phyloP scores from a whole-genome alignment of 2,329 filamentous ascomycete genomes.

The Emergomyces pasteurianus region DNA sequence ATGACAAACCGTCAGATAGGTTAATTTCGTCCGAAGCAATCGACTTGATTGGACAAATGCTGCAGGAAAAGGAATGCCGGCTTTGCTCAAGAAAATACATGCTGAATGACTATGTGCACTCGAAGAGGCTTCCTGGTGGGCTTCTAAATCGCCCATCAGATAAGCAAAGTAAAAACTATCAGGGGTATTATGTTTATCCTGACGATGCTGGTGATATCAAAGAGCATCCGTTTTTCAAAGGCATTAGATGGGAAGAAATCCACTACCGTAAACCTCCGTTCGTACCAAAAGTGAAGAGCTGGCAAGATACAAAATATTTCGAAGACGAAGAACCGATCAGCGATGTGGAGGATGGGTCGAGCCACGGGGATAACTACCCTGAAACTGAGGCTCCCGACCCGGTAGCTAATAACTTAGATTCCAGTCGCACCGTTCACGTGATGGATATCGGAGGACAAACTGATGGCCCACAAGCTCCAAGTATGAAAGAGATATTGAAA shows the following conservation, averaged over 20 bases:
- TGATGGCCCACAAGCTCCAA: background rate
- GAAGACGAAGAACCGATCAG: conserved; percentile 60
- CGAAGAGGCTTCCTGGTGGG: conserved; percentile 19
- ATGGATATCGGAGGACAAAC: background rate
- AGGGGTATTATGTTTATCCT: conserved; percentile 59
- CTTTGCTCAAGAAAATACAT: conserved; percentile 67
- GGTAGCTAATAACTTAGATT: background rate
- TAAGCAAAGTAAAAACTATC: conserved; percentile 27
- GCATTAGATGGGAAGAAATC: conserved; percentile 64
- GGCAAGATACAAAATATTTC: conserved; percentile 79
- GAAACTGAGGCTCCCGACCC: background rate
- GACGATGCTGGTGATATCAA: conserved; percentile 87
- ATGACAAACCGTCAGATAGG: conserved; percentile 38
- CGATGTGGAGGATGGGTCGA: conserved; percentile 41
- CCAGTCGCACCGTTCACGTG: background rate
- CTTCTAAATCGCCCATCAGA: conserved; percentile 22
- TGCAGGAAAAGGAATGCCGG: conserved; percentile 62
- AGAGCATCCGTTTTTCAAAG: conserved; percentile 70
- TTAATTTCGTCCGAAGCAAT: conserved; percentile 59
- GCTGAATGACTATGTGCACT: conserved; percentile 45
- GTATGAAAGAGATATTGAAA: background rate
- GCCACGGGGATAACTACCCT: conserved; percentile 4
- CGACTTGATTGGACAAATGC: conserved; percentile 60
- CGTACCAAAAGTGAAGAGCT: conserved; percentile 56
- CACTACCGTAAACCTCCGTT: conserved; percentile 65